These are phyloP conservation scores for Tieghemostelium lacteum DNA, from an alignment of 78 protist species.

Conservation along the genomic window DNA sequence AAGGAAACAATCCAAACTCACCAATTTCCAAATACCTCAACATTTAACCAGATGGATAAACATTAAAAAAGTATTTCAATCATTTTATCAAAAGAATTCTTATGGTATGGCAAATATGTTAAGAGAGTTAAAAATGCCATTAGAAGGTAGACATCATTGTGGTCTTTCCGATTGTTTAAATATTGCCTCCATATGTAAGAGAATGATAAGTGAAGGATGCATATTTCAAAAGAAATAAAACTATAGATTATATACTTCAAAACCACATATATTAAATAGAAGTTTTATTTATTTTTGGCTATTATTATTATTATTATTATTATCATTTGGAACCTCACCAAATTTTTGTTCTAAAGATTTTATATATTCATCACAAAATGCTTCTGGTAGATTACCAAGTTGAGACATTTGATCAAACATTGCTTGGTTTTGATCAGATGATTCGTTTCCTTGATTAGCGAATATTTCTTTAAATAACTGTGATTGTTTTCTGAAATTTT, in stretches of 20 bases:
- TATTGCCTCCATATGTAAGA: constrained; percentile 37
- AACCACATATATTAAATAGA: neutral
- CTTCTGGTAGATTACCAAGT: constrained; percentile 47
- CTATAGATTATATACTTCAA: too few species aligned
- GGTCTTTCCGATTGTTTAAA: constrained; percentile 84
- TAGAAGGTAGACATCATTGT: constrained; percentile 83
- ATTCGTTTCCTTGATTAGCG: neutral
- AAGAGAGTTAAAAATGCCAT: neutral
- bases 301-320: neutral
- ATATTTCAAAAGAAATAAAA: neutral
- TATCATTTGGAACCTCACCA: too few species aligned
- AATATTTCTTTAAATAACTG: constrained; percentile 20
- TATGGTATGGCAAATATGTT: constrained; percentile 70
- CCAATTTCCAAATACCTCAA: neutral
- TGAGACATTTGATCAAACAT: constrained; percentile 7
- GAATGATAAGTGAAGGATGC: constrained; percentile 8
- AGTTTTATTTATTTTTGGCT: neutral
- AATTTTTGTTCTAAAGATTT: constrained; percentile 3
- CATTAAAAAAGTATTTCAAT: constrained; percentile 17
- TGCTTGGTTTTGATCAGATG: neutral
- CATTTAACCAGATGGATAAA: constrained; percentile 70
- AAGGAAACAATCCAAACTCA: constrained; percentile 11
- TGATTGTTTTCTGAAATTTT: constrained; percentile 38
- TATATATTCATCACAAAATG: constrained; percentile 49
- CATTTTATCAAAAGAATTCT: neutral